Evolutionary conservation across 345 rosid genomes (phyloP).

Genomic region (Salix brachista): DNA sequence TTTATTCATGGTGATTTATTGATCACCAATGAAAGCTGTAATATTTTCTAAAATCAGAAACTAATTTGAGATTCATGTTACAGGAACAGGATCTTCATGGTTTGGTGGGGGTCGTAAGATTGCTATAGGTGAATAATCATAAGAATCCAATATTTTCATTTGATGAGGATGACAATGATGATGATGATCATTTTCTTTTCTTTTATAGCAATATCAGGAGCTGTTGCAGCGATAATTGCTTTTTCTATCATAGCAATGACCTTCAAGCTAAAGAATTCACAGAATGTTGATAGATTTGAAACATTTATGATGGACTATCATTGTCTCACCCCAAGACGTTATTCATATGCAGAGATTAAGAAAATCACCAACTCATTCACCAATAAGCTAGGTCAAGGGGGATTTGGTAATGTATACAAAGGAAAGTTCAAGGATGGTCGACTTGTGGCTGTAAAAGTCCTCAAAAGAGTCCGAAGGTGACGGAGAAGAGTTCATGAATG

Average conservation of each 20-base stretch:
- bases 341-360: slow-evolving; percentile 14
- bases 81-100: neutral
- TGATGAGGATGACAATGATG: neutral
- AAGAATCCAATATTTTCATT: neutral
- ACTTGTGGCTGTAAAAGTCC: slow-evolving; percentile 29
- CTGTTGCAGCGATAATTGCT: neutral
- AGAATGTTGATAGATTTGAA: slow-evolving; percentile 8
- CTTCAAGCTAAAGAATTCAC: neutral
- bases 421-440: slow-evolving; percentile 23
- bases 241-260: neutral
- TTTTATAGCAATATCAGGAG: neutral
- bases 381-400: slow-evolving; percentile 28
- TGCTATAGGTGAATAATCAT: neutral
- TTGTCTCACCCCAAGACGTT: slow-evolving; percentile 12
- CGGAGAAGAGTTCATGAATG: slow-evolving; percentile 41
- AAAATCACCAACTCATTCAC: slow-evolving; percentile 27
- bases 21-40: too few relatives aligned
- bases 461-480: slow-evolving; percentile 5
- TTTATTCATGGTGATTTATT: too few relatives aligned
- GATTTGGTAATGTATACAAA: slow-evolving; percentile 28
- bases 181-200: neutral
- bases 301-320: slow-evolving; percentile 3
- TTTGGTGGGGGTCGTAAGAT: neutral
- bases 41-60: too few relatives aligned
- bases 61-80: too few relatives aligned